Evolutionary conservation across 805 yeast species (phyloP).

Genomic region (Ogataea glucozyma): DNA sequence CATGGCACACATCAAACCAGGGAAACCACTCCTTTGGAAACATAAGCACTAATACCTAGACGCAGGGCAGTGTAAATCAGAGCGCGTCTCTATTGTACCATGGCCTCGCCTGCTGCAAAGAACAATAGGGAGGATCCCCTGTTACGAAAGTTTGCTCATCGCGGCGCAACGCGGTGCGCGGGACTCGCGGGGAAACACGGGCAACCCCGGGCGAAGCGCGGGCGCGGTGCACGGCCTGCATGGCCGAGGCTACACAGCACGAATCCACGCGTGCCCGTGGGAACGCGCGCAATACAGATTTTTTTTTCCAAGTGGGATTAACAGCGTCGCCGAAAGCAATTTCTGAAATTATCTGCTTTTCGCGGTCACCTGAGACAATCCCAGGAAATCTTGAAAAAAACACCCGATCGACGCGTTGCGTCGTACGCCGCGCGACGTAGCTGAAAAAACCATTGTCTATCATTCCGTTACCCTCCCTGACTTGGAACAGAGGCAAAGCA

Average conservation of each 20-base stretch:
- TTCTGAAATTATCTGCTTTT: too few relatives aligned
- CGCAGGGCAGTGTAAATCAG: not conserved
- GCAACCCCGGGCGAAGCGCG: too few relatives aligned
- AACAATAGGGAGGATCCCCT: constrained; percentile 1
- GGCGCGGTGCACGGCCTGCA: too few relatives aligned
- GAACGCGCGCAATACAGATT: too few relatives aligned
- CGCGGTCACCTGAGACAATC: too few relatives aligned
- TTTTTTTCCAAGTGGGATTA: too few relatives aligned
- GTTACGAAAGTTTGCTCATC: not conserved
- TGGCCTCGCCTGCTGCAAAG: not conserved
- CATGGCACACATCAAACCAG: not conserved
- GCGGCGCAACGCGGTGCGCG: not conserved
- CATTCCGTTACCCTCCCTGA: constrained; percentile 5
- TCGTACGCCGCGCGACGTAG: not conserved
- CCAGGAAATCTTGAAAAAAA: too few relatives aligned
- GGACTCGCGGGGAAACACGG: too few relatives aligned
- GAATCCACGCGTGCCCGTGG: too few relatives aligned
- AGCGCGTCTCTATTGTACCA: constrained; percentile 3
- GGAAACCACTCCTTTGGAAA: constrained; percentile 6
- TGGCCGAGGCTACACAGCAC: too few relatives aligned
- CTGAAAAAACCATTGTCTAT: too few relatives aligned
- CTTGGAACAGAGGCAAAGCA: constrained; percentile 7
- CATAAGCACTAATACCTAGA: not conserved
- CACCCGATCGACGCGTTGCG: constrained; percentile 1
- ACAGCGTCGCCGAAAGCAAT: too few relatives aligned